Conservation (phyloP, 2,329 filamentous ascomycete genomes). For the Chalara sp. region DNA sequence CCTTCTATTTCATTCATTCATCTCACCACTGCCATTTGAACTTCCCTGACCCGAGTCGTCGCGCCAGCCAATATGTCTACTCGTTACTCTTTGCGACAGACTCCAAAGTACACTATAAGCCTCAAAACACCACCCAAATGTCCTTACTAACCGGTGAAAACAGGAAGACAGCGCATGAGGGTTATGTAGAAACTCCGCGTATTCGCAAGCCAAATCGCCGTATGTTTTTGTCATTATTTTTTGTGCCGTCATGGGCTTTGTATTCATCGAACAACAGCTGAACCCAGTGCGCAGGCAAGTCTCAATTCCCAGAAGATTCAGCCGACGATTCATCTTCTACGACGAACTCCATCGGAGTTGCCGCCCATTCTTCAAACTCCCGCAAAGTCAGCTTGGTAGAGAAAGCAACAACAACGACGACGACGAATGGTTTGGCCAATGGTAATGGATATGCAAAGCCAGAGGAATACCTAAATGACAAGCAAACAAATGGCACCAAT, state of each 20-base stretch:
- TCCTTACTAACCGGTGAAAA: slow-evolving; percentile 1
- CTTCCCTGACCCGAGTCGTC: too few relatives aligned
- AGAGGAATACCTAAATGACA: not conserved
- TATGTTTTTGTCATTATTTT: not conserved
- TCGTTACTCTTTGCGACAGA: slow-evolving; percentile 27
- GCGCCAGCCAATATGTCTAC: slow-evolving; percentile 20
- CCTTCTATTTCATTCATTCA: too few relatives aligned
- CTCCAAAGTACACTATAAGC: slow-evolving; percentile 22
- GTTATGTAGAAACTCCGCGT: slow-evolving; percentile 45
- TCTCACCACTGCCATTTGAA: too few relatives aligned
- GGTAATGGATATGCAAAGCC: not conserved
- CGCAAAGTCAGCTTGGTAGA: slow-evolving; percentile 17
- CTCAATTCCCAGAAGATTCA: slow-evolving; percentile 24
- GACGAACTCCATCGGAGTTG: slow-evolving; percentile 18
- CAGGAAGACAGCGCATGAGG: slow-evolving; percentile 44
- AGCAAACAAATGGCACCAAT: not conserved
- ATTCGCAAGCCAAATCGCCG: slow-evolving; percentile 34
- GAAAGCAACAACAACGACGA: slow-evolving; percentile 11
- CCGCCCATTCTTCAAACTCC: slow-evolving; percentile 12
- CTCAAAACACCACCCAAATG: not conserved
- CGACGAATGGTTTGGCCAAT: slow-evolving; percentile 6
- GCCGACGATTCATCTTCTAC: slow-evolving; percentile 28
- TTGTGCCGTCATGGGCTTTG: not conserved
- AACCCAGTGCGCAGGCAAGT: slow-evolving; percentile 19
- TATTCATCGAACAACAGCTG: not conserved